Base-by-base conservation (phyloP, 257 asterid genomes). In the Fraxinus americana region DNA sequence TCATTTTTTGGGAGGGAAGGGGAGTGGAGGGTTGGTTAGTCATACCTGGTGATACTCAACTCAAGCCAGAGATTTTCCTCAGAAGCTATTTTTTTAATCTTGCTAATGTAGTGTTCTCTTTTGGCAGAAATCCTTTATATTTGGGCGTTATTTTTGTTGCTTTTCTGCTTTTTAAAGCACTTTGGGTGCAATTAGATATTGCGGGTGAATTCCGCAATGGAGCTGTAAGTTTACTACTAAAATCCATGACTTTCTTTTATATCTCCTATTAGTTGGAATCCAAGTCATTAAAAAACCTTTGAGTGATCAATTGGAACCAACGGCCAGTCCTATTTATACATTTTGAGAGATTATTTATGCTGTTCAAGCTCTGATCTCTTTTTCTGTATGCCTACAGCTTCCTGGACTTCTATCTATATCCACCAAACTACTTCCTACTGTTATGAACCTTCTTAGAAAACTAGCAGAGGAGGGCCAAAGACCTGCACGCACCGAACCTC, bases 101-200 rank as follows among this genome's bases (percentile, higher is more conserved):
- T 63, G 5, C 36, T 86, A 41, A 48, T 71, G 45, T 71, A 43
- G 34, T 63, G 69, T 43, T 67, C 73, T 75, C 27, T 74, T 87
- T 75, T 70, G 84, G 80, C 92, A 88, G 97, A 83, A 94, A 94
- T 79, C 98, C 97, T 75, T 79, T 90, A 81, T 94, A 90, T 86
- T 73, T 94, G 82, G 85, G 87, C 25, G 54, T 94, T 82, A 85
- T 94, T 70, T 90, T 92, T 81, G 86, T 92, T 68, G 89, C 70
- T 78, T 88, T 78, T 80, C 89, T 89, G 71, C 84, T 94, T 68
- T 5, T 80, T 6, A 94, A 91, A 89, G 98, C 97, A 72, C 93
- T 94, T 50, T 94, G 97, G 97, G 93, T 90, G 83, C 97, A 92
- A 81, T 81, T 94, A 80, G 97, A 94, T 88, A 80, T 94, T 65